Percentiles rank a stretch among this genome's conserved stretches.
These are phyloP conservation scores for Panicum virgatum DNA, from an alignment of 202 grass and related monocot species.

Conservation along the genomic window DNA sequence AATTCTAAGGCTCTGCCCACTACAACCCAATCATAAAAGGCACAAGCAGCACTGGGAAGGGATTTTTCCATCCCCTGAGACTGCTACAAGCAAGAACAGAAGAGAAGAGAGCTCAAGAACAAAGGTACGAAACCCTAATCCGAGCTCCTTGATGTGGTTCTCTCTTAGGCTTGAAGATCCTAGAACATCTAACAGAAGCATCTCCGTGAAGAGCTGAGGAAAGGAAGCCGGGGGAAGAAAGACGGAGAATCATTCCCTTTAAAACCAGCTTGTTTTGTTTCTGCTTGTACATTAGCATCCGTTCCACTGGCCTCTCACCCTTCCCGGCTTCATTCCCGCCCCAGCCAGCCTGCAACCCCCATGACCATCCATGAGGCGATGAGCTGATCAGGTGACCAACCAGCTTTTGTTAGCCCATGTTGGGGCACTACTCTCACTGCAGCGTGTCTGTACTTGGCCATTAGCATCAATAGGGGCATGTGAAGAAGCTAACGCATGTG, in stretches of 20 bases:
- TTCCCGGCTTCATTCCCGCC: too few relatives aligned
- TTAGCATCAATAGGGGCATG: not conserved
- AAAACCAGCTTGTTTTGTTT: constrained; percentile 9
- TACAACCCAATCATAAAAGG: too few relatives aligned
- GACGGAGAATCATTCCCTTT: constrained; percentile 17
- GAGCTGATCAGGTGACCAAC: not conserved
- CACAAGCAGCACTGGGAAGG: too few relatives aligned
- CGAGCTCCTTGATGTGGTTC: too few relatives aligned
- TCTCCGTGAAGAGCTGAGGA: not conserved
- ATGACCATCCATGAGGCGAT: not conserved
- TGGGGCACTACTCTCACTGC: not conserved
- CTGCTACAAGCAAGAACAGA: too few relatives aligned
- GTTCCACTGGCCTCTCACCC: not conserved
- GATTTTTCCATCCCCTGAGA: too few relatives aligned
- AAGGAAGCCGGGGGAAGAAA: not conserved
- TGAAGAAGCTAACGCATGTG: not conserved
- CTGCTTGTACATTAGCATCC: constrained; percentile 7
- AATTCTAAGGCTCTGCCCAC: too few relatives aligned
- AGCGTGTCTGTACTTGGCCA: not conserved
- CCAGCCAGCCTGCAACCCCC: not conserved
- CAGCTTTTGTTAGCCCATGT: not conserved
- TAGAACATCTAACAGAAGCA: too few relatives aligned
- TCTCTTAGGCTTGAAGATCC: too few relatives aligned
- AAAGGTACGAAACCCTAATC: too few relatives aligned
- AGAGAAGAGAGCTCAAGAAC: too few relatives aligned